Base-by-base conservation (phyloP, 768 basidiomycete species). In the Sporobolomyces phaffii region DNA sequence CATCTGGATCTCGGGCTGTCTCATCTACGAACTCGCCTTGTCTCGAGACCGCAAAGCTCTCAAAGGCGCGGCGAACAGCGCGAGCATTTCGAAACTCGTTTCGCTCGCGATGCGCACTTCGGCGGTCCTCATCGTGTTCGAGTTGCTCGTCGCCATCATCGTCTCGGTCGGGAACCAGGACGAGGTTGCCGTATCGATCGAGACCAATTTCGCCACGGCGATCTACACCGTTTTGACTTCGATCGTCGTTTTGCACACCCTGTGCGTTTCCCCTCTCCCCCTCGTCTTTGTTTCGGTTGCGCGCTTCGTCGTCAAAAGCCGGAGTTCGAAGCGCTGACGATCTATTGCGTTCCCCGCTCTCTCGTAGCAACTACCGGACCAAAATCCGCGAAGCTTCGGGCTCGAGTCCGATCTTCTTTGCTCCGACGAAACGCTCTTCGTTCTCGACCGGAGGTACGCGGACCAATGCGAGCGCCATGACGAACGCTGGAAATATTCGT, bases 21-120 rank as follows among this genome's bases (percentile, higher is more conserved):
- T 67, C n/a, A 48, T 67, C 33, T 67, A 43, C 47, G 65, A 67
- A 51, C 60, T 67, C 9, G 53, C 48, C 31, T 56, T 67, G 31
- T 47, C 60, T 1, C n/a, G 45, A 6, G 59, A 50, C 31, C 57
- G 65, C 20, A 43, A 52, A 51, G 40, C 60, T 6, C 48, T 67
- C 53, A 26, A 45, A n/a, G 15, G 22, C 2, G 38, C 36, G 15
- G 26, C 3, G 5, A 51, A 40, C 40, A 41, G 56, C 24, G 33
- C 36, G 9, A 54, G 26, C 33, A 44, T 58, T 29, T 56, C 48
- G 29, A 38, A 48, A 52, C 60, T 67, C 34, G 47, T 62, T 29
- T 50, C 47, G 4, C 60, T 67, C 17, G 65, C 65, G 24, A 56
- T 67, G 50, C 45, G 65, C 9, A 67, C 65, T 0, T 61, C 60